Conservation (phyloP, 2,329 filamentous ascomycete genomes). For the Gnomoniopsis smithogilvyi region DNA sequence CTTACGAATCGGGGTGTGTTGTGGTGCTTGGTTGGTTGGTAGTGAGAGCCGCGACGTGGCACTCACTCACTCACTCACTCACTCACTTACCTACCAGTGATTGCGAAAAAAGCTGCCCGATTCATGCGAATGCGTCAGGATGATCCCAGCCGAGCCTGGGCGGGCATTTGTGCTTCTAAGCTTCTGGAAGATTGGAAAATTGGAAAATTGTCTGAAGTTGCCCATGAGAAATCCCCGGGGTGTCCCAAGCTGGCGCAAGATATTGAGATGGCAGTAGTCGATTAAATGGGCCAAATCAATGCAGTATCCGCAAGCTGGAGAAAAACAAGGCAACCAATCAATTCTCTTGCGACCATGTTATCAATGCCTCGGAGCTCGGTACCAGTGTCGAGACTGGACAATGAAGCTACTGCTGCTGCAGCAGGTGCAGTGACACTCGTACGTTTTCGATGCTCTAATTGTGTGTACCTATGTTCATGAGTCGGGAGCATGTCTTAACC, state of each 20-base stretch:
- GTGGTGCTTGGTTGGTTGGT: neutral
- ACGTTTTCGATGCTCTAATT: no score
- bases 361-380: no score
- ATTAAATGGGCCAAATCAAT: neutral
- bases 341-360: no score
- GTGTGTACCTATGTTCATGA: no score
- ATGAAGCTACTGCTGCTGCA: no score
- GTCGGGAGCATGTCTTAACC: no score
- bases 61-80: neutral
- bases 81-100: no score
- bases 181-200: slow-evolving; percentile 7
- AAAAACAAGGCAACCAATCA: no score
- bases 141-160: neutral
- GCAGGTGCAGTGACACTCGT: no score
- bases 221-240: neutral
- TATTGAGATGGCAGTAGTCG: neutral
- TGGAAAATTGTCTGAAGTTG: neutral
- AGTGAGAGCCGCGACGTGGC: neutral
- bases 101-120: neutral
- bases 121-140: neutral
- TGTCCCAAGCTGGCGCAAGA: neutral
- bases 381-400: no score
- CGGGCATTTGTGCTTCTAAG: neutral
- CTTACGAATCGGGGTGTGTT: neutral
- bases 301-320: neutral